These are phyloP conservation scores for Pichia manshurica DNA, from an alignment of 805 yeast genomes.

Conservation along the genomic window DNA sequence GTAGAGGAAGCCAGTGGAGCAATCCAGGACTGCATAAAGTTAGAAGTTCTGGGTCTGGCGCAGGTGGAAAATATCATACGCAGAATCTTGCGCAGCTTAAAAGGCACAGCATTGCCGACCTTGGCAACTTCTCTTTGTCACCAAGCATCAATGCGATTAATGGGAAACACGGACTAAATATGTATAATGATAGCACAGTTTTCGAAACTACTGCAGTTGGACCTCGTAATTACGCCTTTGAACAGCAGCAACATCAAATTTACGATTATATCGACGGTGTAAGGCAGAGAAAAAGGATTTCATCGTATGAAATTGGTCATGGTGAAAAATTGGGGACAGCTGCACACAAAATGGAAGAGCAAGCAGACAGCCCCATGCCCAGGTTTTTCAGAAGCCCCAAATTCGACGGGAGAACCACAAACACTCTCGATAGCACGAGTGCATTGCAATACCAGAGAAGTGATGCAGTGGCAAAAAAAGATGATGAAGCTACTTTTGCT, in stretches of 20 bases:
- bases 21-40: conserved; percentile 14
- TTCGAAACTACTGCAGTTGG: conserved; percentile 21
- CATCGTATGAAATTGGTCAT: background rate
- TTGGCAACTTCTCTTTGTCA: conserved; percentile 1
- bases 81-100: conserved; percentile 15
- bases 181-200: conserved; percentile 27
- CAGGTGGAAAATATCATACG: background rate
- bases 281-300: background rate
- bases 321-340: background rate
- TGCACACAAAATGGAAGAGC: too few relatives aligned
- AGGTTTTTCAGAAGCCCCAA: too few relatives aligned
- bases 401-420: too few relatives aligned
- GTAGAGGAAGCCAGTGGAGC: background rate
- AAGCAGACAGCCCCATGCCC: too few relatives aligned
- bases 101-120: conserved; percentile 21
- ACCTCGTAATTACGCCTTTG: conserved; percentile 3
- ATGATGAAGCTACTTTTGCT: too few relatives aligned
- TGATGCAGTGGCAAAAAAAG: too few relatives aligned
- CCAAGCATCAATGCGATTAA: background rate
- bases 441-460: too few relatives aligned
- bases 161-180: conserved; percentile 17
- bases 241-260: background rate
- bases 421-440: too few relatives aligned
- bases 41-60: conserved; percentile 10
- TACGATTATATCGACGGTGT: background rate